Percentiles rank a stretch among this genome's conserved stretches.
Conservation (phyloP, 306 rosid species). For the Coriaria nepalensis region DNA sequence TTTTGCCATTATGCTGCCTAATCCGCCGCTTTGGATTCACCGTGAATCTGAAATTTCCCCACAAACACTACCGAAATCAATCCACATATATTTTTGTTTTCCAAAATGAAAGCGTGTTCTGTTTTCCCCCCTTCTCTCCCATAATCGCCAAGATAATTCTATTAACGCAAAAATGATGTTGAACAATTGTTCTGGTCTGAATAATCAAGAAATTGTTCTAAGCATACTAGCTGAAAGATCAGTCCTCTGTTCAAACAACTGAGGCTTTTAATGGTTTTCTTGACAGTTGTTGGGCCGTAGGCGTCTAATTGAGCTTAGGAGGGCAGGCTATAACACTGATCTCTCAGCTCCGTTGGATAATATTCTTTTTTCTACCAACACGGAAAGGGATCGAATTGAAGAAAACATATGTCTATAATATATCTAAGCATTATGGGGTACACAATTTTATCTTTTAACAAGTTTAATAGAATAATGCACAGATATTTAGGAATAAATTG, state of each 20-base stretch:
- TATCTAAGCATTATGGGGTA: too few relatives aligned
- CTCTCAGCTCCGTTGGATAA: slow-evolving; percentile 89
- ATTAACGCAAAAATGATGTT: too few relatives aligned
- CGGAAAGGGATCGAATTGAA: slow-evolving; percentile 70
- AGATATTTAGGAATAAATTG: slow-evolving; percentile 69
- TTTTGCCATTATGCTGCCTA: slow-evolving; percentile 93
- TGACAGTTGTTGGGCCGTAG: slow-evolving; percentile 78
- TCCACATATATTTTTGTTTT: too few relatives aligned
- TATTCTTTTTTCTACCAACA: slow-evolving; percentile 47
- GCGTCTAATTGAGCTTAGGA: slow-evolving; percentile 58
- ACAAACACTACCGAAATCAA: slow-evolving; percentile 1
- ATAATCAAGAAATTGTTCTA: background rate
- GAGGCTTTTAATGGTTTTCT: slow-evolving; percentile 13
- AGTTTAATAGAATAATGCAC: background rate
- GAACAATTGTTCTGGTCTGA: too few relatives aligned
- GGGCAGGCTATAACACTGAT: slow-evolving; percentile 87
- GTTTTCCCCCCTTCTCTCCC: too few relatives aligned
- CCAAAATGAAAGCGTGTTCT: too few relatives aligned
- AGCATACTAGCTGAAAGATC: background rate
- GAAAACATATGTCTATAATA: slow-evolving; percentile 43
- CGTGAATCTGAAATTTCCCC: slow-evolving; percentile 52
- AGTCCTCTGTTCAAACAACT: too few relatives aligned
- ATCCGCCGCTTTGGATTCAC: slow-evolving; percentile 87
- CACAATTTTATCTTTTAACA: too few relatives aligned
- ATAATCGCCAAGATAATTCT: too few relatives aligned